A percentile compares a stretch with the other conserved stretches of the same genome.
Evolutionary conservation across 768 basidiomycete genomes (phyloP).

Genomic region (Collybia sp.): DNA sequence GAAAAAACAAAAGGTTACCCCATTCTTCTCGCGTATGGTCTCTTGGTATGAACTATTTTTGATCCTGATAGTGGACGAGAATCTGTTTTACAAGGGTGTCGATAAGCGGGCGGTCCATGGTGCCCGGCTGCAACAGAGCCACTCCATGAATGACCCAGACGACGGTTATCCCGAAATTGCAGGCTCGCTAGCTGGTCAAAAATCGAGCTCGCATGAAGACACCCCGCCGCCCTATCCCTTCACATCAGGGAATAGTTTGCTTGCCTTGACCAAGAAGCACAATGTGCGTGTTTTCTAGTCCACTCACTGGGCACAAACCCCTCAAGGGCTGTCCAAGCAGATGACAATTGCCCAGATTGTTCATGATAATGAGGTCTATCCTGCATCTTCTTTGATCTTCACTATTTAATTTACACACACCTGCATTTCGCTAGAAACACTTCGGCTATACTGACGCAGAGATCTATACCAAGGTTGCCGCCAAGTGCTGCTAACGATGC

Average conservation of each 20-base stretch:
- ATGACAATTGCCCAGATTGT: constrained; percentile 93
- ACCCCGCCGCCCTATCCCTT: constrained; percentile 78
- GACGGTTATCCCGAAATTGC: background rate
- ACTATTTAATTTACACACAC: background rate
- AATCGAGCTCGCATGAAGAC: constrained; percentile 17
- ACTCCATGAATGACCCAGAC: constrained; percentile 35
- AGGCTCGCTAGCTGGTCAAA: no score
- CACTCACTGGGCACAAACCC: constrained; percentile 2
- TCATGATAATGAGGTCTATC: constrained; percentile 76
- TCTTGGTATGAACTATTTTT: constrained; percentile 3
- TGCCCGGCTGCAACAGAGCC: constrained; percentile 69
- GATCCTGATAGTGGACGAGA: constrained; percentile 68
- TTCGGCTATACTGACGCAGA: constrained; percentile 76
- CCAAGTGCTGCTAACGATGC: constrained; percentile 1
- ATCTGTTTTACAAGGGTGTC: constrained; percentile 90
- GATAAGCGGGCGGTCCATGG: constrained; percentile 78
- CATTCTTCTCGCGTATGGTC: background rate
- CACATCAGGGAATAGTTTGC: constrained; percentile 67
- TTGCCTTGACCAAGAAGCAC: constrained; percentile 72
- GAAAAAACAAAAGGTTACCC: constrained; percentile 80
- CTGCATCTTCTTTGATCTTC: background rate
- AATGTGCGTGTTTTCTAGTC: constrained; percentile 51
- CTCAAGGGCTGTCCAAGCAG: constrained; percentile 30
- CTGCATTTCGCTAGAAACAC: constrained; percentile 29
- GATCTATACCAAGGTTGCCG: constrained; percentile 62